Percentiles rank a stretch among this genome's conserved stretches.
Evolutionary conservation across 257 asterid genomes (phyloP).

Genomic region (Ligustrum vulgare): DNA sequence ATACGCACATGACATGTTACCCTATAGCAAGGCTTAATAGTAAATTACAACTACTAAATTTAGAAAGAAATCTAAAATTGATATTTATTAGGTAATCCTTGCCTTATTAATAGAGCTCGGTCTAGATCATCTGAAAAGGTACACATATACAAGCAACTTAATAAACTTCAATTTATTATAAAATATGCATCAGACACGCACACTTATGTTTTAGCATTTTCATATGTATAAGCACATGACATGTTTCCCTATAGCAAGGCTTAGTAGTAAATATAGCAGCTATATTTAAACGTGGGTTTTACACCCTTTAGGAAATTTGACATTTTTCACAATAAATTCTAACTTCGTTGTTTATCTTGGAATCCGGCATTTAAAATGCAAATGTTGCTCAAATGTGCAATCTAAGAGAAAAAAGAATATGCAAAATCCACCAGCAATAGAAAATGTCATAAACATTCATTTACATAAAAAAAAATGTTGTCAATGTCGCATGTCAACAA

Average conservation of each 20-base stretch:
- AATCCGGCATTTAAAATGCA: not conserved
- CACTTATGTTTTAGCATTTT: not conserved
- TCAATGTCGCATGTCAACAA: too few species aligned
- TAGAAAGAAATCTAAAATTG: too few species aligned
- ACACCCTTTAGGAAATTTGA: not conserved
- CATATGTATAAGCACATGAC: not conserved
- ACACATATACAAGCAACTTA: too few species aligned
- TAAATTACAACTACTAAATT: too few species aligned
- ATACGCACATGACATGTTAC: not conserved
- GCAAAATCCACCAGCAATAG: not conserved
- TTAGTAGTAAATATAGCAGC: not conserved
- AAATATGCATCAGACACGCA: too few species aligned
- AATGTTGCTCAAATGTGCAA: not conserved
- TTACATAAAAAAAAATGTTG: not conserved
- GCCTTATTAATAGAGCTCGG: too few species aligned
- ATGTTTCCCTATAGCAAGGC: not conserved
- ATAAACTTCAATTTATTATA: too few species aligned
- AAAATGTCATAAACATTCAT: conserved; percentile 9
- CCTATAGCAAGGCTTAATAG: not conserved
- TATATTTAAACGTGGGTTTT: not conserved
- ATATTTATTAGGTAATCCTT: too few species aligned
- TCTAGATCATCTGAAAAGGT: too few species aligned
- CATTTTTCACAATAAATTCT: not conserved
- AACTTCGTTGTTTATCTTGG: not conserved
- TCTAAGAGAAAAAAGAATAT: not conserved